phyloP scores from a whole-genome alignment of 495 filamentous ascomycete genomes.

The Xylaria castorea region DNA sequence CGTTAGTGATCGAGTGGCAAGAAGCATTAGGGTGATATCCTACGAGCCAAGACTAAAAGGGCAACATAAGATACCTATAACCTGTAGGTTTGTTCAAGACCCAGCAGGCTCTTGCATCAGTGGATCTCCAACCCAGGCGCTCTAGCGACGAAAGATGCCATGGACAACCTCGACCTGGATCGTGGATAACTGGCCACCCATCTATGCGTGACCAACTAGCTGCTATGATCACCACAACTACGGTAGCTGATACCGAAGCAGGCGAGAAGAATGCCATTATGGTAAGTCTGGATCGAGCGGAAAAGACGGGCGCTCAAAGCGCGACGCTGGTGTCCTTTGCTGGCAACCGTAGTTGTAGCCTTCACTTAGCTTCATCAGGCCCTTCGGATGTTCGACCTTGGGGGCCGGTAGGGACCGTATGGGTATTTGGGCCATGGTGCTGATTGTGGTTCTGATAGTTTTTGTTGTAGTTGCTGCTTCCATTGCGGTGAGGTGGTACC shows the following conservation, averaged over 20 bases:
- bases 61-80: constrained; percentile 38
- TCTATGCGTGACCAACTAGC: constrained; percentile 8
- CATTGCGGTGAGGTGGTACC: constrained; percentile 62
- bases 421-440: constrained; percentile 41
- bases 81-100: constrained; percentile 41
- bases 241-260: constrained; percentile 16
- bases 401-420: constrained; percentile 37
- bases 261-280: constrained; percentile 17
- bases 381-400: constrained; percentile 42
- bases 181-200: background rate
- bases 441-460: constrained; percentile 59
- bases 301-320: constrained; percentile 39
- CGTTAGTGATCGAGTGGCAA: constrained; percentile 32
- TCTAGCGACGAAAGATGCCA: constrained; percentile 31
- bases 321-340: constrained; percentile 38
- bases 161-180: constrained; percentile 14
- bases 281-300: constrained; percentile 36
- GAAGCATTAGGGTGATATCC: constrained; percentile 41
- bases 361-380: constrained; percentile 46
- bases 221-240: constrained; percentile 14
- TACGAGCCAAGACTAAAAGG: constrained; percentile 40
- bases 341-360: constrained; percentile 25
- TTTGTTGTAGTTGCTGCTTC: constrained; percentile 60
- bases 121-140: constrained; percentile 29
- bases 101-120: constrained; percentile 32